Conservation (phyloP, 2,329 filamentous ascomycete species). For the Cercospora beticola region DNA sequence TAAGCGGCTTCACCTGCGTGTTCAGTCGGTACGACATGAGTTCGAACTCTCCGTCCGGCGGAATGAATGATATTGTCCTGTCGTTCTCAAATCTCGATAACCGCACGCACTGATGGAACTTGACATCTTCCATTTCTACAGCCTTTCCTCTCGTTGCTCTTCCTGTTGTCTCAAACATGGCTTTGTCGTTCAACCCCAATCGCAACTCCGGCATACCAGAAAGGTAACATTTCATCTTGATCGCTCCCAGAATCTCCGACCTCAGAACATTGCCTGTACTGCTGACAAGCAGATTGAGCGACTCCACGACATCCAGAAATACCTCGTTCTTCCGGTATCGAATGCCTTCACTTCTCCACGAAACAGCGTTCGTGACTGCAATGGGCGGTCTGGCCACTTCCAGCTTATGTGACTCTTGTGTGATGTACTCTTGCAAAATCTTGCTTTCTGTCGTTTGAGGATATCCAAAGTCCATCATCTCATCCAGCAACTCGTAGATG, state of each 20-base stretch:
- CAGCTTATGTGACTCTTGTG: constrained; percentile 97
- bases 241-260: constrained; percentile 91
- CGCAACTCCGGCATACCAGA: constrained; percentile 97
- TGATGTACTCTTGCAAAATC: constrained; percentile 95
- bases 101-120: constrained; percentile 97
- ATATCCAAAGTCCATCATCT: constrained; percentile 99
- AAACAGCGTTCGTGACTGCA: constrained; percentile 96
- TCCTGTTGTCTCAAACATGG: constrained; percentile 98
- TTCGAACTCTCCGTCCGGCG: constrained; percentile 98
- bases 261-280: constrained; percentile 92
- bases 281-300: constrained; percentile 90
- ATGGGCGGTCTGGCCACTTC: constrained; percentile 95
- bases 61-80: constrained; percentile 97
- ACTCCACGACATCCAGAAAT: constrained; percentile 96
- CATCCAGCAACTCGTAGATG: constrained; percentile 96
- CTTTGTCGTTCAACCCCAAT: constrained; percentile 95
- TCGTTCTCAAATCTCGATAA: constrained; percentile 97
- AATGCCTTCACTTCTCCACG: constrained; percentile 96
- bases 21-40: constrained; percentile 99
- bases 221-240: constrained; percentile 99
- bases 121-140: constrained; percentile 99
- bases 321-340: constrained; percentile 99
- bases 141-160: constrained; percentile 91
- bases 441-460: constrained; percentile 98
- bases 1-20: constrained; percentile 95